Base-by-base conservation (phyloP, 176 grass and related monocot genomes). In the Cocos nucifera region DNA sequence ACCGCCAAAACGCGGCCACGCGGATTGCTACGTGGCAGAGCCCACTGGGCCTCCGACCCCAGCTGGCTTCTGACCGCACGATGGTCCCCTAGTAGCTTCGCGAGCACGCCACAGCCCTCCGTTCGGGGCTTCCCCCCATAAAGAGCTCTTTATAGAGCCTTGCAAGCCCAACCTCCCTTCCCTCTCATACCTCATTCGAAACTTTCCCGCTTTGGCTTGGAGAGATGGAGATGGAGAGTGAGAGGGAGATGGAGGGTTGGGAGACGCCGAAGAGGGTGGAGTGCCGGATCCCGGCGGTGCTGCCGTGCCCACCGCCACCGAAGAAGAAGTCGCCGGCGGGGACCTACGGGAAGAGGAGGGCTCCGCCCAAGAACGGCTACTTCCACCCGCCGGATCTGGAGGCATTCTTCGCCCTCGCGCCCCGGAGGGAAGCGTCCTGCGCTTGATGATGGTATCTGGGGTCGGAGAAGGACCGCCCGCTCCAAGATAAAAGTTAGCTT, bases 371-470 rank as follows among this genome's bases (percentile, higher is more conserved):
- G 89, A 93, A 93, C 54, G 84, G 89, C 28, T 93, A 93, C 77
- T 93, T 93, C 70, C 84, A 93, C 66, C 84, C 84, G 6, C 80
- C 89, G 10, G 84, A 87, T 76, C 74, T 93, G 58, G 89, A 93
- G 77, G 65, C 77, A 1, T 70, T 93, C 17, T 93, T 93, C 66
- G 77, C 75, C 17, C 84, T 86, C 14, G 68, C 55, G 39, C 84
- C 89, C 1, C 62, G 80, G 26, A 75, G 77, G 30, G 80, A 93
- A 59, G 62, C 77, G 0, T 80, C 65, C 7, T 86, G 88, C 63
- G 79, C 87, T 2, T 91, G 83, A 91, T 32, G 20, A 44, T 74
- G 49, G 50, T 48, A 32, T 52, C 25, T 73, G 63, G 58, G 25
- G 6, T 51, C 57, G 57, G 59, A 57, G 49, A 56, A 17, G 15